These are phyloP conservation scores for Aspergillus sparsus DNA, from an alignment of 495 filamentous ascomycete genomes.

Conservation along the genomic window DNA sequence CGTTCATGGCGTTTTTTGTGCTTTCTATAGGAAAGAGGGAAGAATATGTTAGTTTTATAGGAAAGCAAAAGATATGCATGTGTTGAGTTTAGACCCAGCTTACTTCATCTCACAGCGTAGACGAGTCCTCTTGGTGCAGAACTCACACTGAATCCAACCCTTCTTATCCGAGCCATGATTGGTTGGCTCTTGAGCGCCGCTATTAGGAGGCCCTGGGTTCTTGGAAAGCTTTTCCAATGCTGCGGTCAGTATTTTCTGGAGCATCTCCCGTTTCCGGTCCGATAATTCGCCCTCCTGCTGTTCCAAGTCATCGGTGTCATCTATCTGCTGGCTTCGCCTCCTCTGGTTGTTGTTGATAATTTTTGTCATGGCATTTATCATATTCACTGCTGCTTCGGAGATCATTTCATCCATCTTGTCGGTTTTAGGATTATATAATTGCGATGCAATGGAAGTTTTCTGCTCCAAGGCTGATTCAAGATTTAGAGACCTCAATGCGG, in stretches of 20 bases:
- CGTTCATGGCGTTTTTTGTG: constrained; percentile 84
- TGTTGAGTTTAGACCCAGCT: constrained; percentile 21
- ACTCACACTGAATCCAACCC: constrained; percentile 49
- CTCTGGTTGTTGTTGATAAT: constrained; percentile 36
- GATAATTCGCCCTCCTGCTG: constrained; percentile 30
- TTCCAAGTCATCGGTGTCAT: constrained; percentile 30
- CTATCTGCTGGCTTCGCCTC: constrained; percentile 29
- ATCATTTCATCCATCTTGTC: constrained; percentile 32
- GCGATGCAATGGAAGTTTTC: constrained; percentile 13
- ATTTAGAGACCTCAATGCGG: constrained; percentile 15
- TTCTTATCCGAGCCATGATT: constrained; percentile 33
- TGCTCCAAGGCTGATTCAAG: constrained; percentile 17
- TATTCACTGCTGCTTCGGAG: constrained; percentile 36
- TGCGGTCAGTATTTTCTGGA: constrained; percentile 37
- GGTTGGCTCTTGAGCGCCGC: constrained; percentile 3
- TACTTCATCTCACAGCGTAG: constrained; percentile 75
- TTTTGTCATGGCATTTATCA: constrained; percentile 43
- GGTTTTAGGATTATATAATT: constrained; percentile 1
- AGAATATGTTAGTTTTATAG: constrained; percentile 7
- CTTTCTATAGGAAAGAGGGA: constrained; percentile 58
- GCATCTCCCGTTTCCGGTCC: constrained; percentile 36
- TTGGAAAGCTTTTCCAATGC: constrained; percentile 37
- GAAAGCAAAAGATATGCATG: background rate
- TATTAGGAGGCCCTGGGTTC: constrained; percentile 3
- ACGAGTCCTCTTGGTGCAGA: constrained; percentile 56